Base-by-base conservation (phyloP, 2,329 filamentous ascomycete species). In the Tolypocladium album region DNA sequence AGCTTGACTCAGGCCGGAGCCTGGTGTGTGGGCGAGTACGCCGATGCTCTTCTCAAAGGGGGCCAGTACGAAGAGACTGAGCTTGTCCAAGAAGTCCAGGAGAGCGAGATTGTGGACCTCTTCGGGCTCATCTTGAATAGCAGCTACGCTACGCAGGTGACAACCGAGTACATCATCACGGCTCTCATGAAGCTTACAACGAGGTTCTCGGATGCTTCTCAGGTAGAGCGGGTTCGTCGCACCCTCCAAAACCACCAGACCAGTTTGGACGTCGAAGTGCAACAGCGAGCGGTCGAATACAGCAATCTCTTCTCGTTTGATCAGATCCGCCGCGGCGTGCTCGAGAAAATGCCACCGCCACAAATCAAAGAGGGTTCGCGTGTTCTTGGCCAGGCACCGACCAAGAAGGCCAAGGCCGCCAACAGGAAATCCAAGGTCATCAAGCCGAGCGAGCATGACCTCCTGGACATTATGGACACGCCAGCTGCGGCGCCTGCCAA, bases 1-100 rank as follows among this genome's bases (percentile, higher is more conserved):
- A 95, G 92, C 64, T 78, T 99, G 64, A 97, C 92, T 11, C 83
- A 97, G 63, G 92, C 93, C 57, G 94, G 90, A 43, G 88, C 94
- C 8, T 99, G 94, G 94, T 95, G 94, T 59, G 96, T 99, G 72
- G 94, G 95, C 70, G 94, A 99, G 76, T 99, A 92, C 70, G 93
- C 91, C 15, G 94, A 99, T 73, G 85, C 89, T 24, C 80, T 99
- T n/a, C 80, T 99, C 42, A 85, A 85, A 62, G 92, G 92, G 42
- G 92, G 92, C 1, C 89, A 94, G 68, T 96, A 95, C 66, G 93
- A 97, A 72, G 92, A 96, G 70, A 92, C 96, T 72, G 93, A 97
- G 68, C 79, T 96, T 38, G 91, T 96, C 15, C 77, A 81, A 62
- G 80, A 82, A 68, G 88, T 99, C 62, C 90, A 88, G 70, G 90